Evolutionary conservation across 2,329 filamentous ascomycete species (phyloP).

Genomic region (Metarhizium anisopliae): DNA sequence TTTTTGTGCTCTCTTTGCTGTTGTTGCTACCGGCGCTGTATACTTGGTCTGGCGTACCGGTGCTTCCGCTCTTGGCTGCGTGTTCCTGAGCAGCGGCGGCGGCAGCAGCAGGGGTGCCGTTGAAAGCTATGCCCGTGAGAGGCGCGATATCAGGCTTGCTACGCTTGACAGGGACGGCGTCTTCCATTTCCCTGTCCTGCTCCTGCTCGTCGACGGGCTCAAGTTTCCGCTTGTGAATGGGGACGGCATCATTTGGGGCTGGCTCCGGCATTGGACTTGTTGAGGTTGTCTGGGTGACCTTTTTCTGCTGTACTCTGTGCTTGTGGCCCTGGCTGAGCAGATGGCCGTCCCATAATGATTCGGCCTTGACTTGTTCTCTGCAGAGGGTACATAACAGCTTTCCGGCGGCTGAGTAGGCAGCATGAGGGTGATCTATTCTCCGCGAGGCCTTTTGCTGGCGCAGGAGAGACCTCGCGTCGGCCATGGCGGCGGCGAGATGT

Average conservation of each 20-base stretch:
- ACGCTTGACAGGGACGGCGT: conserved; percentile 33
- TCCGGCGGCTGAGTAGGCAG: conserved; percentile 58
- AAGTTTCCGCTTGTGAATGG: conserved; percentile 25
- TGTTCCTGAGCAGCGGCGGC: neutral
- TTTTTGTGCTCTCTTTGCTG: conserved; percentile 9
- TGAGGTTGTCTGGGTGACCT: conserved; percentile 4
- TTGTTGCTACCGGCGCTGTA: conserved; percentile 13
- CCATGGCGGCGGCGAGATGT: neutral
- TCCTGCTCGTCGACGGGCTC: conserved; percentile 23
- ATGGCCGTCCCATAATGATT: conserved; percentile 60
- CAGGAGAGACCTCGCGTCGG: conserved; percentile 67
- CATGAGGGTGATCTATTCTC: conserved; percentile 61
- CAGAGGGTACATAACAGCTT: conserved; percentile 61
- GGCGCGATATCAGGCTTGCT: conserved; percentile 29
- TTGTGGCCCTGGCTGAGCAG: conserved; percentile 36
- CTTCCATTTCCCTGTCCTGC: conserved; percentile 27
- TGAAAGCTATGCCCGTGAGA: neutral
- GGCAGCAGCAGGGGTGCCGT: neutral
- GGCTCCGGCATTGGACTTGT: conserved; percentile 1
- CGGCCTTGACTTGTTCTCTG: conserved; percentile 53
- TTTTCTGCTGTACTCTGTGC: conserved; percentile 14
- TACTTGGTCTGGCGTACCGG: conserved; percentile 10
- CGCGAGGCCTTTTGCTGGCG: conserved; percentile 69
- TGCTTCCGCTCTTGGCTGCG: conserved; percentile 11
- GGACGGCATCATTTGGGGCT: neutral